Evolutionary conservation across 306 rosid genomes (phyloP).

Genomic region (Inga oerstediana): DNA sequence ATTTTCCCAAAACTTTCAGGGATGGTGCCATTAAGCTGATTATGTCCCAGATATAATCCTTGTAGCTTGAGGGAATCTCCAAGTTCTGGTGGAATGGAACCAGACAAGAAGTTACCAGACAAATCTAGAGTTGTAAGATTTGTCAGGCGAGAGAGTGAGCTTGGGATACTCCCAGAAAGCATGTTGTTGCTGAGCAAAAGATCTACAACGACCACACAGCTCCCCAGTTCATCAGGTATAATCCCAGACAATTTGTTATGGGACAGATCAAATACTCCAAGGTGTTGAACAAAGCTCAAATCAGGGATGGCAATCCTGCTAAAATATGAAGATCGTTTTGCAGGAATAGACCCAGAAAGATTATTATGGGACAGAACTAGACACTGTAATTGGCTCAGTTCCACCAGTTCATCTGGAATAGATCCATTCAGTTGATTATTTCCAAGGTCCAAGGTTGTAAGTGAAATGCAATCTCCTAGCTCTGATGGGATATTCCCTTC

Average conservation of each 20-base stretch:
- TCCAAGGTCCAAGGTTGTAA: conserved; percentile 89
- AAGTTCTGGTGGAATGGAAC: conserved; percentile 78
- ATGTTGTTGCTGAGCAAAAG: conserved; percentile 71
- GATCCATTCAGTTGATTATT: conserved; percentile 68
- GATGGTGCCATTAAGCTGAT: conserved; percentile 63
- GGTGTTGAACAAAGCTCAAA: conserved; percentile 89
- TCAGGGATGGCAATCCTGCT: conserved; percentile 75
- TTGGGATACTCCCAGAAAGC: conserved; percentile 78
- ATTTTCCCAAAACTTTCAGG: conserved; percentile 71
- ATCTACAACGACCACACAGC: conserved; percentile 68
- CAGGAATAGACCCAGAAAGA: conserved; percentile 85
- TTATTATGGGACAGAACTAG: conserved; percentile 89
- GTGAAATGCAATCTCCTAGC: conserved; percentile 66
- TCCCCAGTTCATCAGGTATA: conserved; percentile 82
- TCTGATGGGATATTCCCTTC: conserved; percentile 72
- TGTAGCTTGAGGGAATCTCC: conserved; percentile 76
- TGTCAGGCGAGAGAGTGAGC: conserved; percentile 58
- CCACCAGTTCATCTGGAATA: conserved; percentile 68
- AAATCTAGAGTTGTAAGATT: conserved; percentile 91
- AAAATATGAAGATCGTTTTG: conserved; percentile 64
- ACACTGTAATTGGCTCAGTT: conserved; percentile 73
- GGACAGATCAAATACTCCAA: conserved; percentile 87
- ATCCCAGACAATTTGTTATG: conserved; percentile 79
- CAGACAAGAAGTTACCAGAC: conserved; percentile 76
- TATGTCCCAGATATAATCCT: conserved; percentile 80